Base-by-base conservation (phyloP, 331 rosid species). In the Malus hybrid region DNA sequence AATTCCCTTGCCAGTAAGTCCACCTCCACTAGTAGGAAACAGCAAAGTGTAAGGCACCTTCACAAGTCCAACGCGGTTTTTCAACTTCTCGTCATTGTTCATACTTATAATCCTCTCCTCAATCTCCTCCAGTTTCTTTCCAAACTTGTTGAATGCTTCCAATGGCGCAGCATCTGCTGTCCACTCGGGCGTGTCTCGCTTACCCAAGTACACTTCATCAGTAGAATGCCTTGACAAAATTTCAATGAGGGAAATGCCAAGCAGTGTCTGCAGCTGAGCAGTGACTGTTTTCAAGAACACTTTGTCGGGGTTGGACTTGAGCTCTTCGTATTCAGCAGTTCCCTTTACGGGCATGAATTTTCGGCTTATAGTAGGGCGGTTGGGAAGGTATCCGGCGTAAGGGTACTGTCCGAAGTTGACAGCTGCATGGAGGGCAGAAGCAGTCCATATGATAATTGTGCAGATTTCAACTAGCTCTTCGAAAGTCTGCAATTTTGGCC, bases 351-450 rank as follows among this genome's bases (percentile, higher is more conserved):
- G 97, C 86, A 95, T 82, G 81, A 95, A 89, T 31, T 80, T 50
- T 1, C 96, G 78, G 80, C 99, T 95, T 5, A 80, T 27, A 0
- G 96, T 80, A 15, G 99, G 97, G 10, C 97, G 90, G 75, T 88
- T 88, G 5, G 92, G 97, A 7, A 80, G 78, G 83, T 74, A 92
- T 12, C 99, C 97, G 12, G 89, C 93, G 54, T 84, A 90, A 59
- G 95, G 88, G 66, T 90, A 94, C 75, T 92, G 93, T 57, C 99
- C 99, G 56, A 92, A 94, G 84, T 94, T 94, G 14, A 85, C 79
- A 1, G 97, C 93, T 1, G 96, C 99, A 46, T 92, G 99, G 18
- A 90, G 93, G 3, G 97, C 99, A 1, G 97, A 95, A 80, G 97
- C 85, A 68, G 84, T 80, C 97, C 96, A 95, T 78, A 95, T 95